Evolutionary conservation across 2,329 filamentous ascomycete species (phyloP).

Genomic region (Aspergillus viridinutans): DNA sequence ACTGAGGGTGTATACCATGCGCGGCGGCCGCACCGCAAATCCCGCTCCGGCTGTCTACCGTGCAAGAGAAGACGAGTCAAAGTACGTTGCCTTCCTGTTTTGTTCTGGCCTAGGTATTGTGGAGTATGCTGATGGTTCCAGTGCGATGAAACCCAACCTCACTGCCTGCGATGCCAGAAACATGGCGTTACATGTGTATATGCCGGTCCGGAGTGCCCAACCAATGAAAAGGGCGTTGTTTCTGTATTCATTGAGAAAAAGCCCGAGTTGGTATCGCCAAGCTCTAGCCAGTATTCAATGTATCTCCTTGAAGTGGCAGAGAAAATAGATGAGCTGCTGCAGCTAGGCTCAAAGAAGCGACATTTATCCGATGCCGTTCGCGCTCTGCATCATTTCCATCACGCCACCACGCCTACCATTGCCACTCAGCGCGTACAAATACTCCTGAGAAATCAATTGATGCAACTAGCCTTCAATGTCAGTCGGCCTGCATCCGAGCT

Average conservation of each 20-base stretch:
- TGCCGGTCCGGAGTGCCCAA: slow-evolving; percentile 3
- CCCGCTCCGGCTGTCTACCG: slow-evolving; percentile 28
- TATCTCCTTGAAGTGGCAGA: slow-evolving; percentile 17
- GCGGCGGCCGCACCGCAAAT: slow-evolving; percentile 33
- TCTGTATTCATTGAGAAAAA: slow-evolving; percentile 11
- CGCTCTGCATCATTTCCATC: slow-evolving; percentile 29
- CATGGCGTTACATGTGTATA: slow-evolving; percentile 30
- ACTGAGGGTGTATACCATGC: slow-evolving; percentile 22
- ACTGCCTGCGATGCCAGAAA: slow-evolving; percentile 29
- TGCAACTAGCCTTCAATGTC: slow-evolving; percentile 30
- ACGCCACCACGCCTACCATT: slow-evolving; percentile 12
- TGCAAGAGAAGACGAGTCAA: slow-evolving; percentile 36
- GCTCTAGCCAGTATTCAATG: slow-evolving; percentile 17
- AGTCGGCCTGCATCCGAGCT: not conserved
- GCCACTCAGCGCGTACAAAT: slow-evolving; percentile 10
- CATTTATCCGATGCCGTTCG: slow-evolving; percentile 8
- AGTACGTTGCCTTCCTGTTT: slow-evolving; percentile 14
- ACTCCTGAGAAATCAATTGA: slow-evolving; percentile 22
- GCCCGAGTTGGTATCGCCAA: slow-evolving; percentile 9
- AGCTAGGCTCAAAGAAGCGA: slow-evolving; percentile 3
- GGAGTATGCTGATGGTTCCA: slow-evolving; percentile 3
- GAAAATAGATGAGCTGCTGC: slow-evolving; percentile 23
- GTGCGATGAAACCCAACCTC: slow-evolving; percentile 34
- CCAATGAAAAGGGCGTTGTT: slow-evolving; percentile 8
- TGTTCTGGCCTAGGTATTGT: not conserved